Evolutionary conservation across 495 filamentous ascomycete species (phyloP).

Genomic region (Hyaloscypha hepaticicola): DNA sequence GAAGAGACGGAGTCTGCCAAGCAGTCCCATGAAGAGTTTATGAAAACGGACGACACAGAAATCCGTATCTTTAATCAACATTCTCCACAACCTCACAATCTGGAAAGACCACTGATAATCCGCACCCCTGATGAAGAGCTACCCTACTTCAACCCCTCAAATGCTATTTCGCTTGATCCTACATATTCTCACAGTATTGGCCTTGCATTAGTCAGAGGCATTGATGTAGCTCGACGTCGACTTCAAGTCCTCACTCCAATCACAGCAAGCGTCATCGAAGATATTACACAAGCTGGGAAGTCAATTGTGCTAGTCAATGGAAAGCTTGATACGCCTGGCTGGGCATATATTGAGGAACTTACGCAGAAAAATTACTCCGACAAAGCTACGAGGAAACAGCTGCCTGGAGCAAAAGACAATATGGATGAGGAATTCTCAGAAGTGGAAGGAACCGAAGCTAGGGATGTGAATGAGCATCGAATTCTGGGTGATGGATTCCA

Average conservation of each 20-base stretch:
- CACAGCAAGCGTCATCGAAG: slow-evolving; percentile 32
- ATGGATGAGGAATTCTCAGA: slow-evolving; percentile 24
- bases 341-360: slow-evolving; percentile 57
- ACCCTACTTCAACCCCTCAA: slow-evolving; percentile 33
- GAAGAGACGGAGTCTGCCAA: slow-evolving; percentile 10
- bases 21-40: not conserved
- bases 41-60: slow-evolving; percentile 1
- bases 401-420: slow-evolving; percentile 25
- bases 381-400: slow-evolving; percentile 16
- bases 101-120: slow-evolving; percentile 20
- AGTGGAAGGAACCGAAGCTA: slow-evolving; percentile 21
- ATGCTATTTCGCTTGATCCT: slow-evolving; percentile 28
- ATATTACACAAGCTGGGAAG: slow-evolving; percentile 32
- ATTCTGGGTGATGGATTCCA: slow-evolving; percentile 22
- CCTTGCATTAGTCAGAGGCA: slow-evolving; percentile 53
- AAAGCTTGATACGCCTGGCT: slow-evolving; percentile 56
- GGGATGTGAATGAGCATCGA: not conserved
- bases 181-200: slow-evolving; percentile 40
- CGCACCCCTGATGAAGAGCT: slow-evolving; percentile 24
- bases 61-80: slow-evolving; percentile 2
- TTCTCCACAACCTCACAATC: not conserved
- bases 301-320: slow-evolving; percentile 55
- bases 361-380: slow-evolving; percentile 23
- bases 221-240: slow-evolving; percentile 43
- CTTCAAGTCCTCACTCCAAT: slow-evolving; percentile 57